These are phyloP conservation scores for Candida chilensis DNA, from an alignment of 805 yeast species.

Conservation along the genomic window DNA sequence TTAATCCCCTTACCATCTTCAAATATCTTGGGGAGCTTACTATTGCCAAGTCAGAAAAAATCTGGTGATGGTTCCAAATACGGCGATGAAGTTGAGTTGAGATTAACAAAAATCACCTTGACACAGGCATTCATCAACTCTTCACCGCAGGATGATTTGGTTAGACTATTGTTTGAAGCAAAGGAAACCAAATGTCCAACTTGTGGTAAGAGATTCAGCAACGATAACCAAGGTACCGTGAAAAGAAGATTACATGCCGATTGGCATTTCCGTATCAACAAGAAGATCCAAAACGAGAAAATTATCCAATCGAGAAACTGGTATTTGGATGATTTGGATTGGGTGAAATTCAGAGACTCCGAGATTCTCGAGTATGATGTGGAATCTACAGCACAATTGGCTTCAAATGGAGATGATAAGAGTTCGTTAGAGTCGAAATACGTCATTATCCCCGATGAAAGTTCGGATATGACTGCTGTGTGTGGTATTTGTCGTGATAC, in stretches of 20 bases:
- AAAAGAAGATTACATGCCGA: slow-evolving; percentile 67
- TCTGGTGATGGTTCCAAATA: no score
- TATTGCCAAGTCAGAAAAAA: no score
- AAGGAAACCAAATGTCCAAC: slow-evolving; percentile 78
- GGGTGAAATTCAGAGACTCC: slow-evolving; percentile 72
- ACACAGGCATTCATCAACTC: no score
- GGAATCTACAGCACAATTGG: slow-evolving; percentile 4
- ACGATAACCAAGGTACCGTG: slow-evolving; percentile 43
- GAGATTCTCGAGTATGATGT: slow-evolving; percentile 23
- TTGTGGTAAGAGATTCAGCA: slow-evolving; percentile 81
- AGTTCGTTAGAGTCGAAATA: slow-evolving; percentile 20
- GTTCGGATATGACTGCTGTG: slow-evolving; percentile 42
- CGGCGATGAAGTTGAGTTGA: no score
- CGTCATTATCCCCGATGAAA: slow-evolving; percentile 60
- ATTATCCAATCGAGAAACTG: slow-evolving; percentile 69
- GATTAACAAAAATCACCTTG: no score
- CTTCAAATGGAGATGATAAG: slow-evolving; percentile 6
- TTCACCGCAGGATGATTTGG: no score
- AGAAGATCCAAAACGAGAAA: slow-evolving; percentile 47
- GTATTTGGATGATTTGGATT: slow-evolving; percentile 65
- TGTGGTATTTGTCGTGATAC: slow-evolving; percentile 71
- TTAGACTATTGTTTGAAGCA: no score
- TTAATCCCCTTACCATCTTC: no score
- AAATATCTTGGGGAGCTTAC: no score
- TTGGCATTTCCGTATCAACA: slow-evolving; percentile 93